A percentile compares a stretch with the other conserved stretches of the same genome.
Conservation (phyloP, 495 filamentous ascomycete genomes). For the Tuber brumale region DNA sequence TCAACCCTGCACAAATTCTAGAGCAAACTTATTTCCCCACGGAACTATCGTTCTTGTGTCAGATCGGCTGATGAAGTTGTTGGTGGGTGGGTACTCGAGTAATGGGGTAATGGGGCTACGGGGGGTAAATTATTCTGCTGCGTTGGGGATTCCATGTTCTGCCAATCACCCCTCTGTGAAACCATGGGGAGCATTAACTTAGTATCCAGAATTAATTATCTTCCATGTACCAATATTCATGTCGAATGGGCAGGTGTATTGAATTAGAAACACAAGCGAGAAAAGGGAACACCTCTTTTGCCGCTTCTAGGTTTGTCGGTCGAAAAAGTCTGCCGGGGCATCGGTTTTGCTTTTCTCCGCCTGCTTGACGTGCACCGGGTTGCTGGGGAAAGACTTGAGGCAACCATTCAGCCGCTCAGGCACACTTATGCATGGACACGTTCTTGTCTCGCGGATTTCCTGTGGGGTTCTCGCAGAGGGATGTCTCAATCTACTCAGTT, state of each 20-base stretch:
- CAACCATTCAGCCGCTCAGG: background rate
- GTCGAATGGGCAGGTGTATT: background rate
- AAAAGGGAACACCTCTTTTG: background rate
- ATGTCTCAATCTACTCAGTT: background rate
- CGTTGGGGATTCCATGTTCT: background rate
- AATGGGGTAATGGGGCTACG: background rate
- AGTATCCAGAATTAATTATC: background rate
- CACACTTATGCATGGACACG: constrained; percentile 1
- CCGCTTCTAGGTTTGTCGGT: background rate
- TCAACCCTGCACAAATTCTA: background rate
- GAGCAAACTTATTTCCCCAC: background rate
- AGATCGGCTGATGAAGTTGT: background rate
- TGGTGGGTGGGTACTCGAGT: background rate
- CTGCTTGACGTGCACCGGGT: background rate
- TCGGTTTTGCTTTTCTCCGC: background rate
- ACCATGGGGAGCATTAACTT: background rate
- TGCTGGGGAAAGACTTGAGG: background rate
- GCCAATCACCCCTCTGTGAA: background rate
- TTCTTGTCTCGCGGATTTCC: background rate
- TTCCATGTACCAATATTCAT: background rate
- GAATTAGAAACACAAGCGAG: background rate
- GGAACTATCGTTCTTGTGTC: background rate
- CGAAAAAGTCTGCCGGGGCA: background rate
- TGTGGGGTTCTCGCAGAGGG: background rate
- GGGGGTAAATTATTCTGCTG: background rate